Evolutionary conservation across 1,284 basidiomycete genomes (phyloP).

Genomic region (Mycosarcoma mackinlayi): DNA sequence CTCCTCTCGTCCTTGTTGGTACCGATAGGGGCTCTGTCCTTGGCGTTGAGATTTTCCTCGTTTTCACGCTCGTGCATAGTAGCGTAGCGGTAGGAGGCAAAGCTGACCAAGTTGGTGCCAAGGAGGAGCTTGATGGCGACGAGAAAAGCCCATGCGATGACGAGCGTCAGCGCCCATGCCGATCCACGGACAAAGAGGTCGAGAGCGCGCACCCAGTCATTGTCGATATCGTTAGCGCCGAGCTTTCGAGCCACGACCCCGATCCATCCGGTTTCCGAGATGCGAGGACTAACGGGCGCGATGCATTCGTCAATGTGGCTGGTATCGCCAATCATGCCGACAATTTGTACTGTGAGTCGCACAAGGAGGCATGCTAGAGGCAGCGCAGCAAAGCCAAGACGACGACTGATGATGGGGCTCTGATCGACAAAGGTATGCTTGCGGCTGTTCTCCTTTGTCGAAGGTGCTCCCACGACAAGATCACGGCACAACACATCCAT

Average conservation of each 20-base stretch:
- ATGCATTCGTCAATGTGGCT: slow-evolving; percentile 69
- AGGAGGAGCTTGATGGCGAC: slow-evolving; percentile 65
- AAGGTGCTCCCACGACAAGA: slow-evolving; percentile 81
- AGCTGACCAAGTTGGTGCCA: slow-evolving; percentile 60
- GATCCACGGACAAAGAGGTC: slow-evolving; percentile 41
- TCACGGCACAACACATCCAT: slow-evolving; percentile 96
- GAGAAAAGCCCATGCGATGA: slow-evolving; percentile 58
- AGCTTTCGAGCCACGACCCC: slow-evolving; percentile 37
- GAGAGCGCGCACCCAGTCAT: slow-evolving; percentile 29
- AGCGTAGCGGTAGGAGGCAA: slow-evolving; percentile 59
- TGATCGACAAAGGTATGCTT: slow-evolving; percentile 92
- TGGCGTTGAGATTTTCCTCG: slow-evolving; percentile 63
- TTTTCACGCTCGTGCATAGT: slow-evolving; percentile 57
- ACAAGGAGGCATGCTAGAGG: slow-evolving; percentile 92
- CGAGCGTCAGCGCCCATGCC: slow-evolving; percentile 46
- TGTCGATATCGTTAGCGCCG: slow-evolving; percentile 41
- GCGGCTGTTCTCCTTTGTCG: slow-evolving; percentile 25
- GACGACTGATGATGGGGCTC: slow-evolving; percentile 89
- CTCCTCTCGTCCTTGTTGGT: slow-evolving; percentile 53
- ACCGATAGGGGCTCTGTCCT: slow-evolving; percentile 61
- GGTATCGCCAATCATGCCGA: slow-evolving; percentile 73
- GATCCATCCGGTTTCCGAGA: slow-evolving; percentile 34
- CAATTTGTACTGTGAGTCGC: slow-evolving; percentile 84
- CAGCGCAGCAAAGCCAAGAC: slow-evolving; percentile 91
- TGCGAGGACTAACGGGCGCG: slow-evolving; percentile 21